phyloP scores from a whole-genome alignment of 805 yeast species.

The Pichia paraexigua region DNA sequence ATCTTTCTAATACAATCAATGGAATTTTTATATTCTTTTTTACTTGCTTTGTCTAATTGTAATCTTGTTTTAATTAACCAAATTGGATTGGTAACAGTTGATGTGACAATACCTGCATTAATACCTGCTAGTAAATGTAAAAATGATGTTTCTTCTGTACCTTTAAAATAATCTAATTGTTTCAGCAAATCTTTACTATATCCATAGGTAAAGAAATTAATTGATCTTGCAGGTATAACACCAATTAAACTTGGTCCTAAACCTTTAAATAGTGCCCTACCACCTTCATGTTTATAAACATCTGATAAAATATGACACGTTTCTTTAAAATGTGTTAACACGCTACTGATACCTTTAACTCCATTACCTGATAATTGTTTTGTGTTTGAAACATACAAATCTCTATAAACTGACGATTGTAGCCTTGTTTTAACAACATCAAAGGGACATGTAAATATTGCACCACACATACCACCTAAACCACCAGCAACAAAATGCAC shows the following conservation, averaged over 20 bases:
- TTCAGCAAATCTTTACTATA: conserved; percentile 76
- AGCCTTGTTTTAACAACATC: conserved; percentile 94
- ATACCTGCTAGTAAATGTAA: conserved; percentile 83
- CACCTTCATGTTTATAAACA: conserved; percentile 72
- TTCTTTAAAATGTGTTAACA: conserved; percentile 67
- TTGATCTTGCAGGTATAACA: conserved; percentile 95
- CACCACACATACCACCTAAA: conserved; percentile 97
- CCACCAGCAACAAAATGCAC: conserved; percentile 90
- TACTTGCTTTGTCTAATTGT: conserved; percentile 70
- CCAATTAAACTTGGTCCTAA: conserved; percentile 96
- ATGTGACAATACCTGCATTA: conserved; percentile 86
- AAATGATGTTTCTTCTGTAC: conserved; percentile 68
- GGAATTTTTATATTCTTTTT: conserved; percentile 68
- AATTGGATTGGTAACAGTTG: conserved; percentile 95
- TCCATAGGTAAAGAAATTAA: conserved; percentile 95
- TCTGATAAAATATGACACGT: conserved; percentile 64
- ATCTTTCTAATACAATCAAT: conserved; percentile 75
- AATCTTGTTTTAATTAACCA: conserved; percentile 95
- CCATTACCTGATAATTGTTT: neutral
- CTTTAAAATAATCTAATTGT: conserved; percentile 50
- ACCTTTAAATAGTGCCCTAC: conserved; percentile 83
- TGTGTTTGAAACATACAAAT: conserved; percentile 33
- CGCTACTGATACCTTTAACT: conserved; percentile 5
- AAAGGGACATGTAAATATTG: conserved; percentile 86
- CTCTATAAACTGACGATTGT: conserved; percentile 77